phyloP scores from a whole-genome alignment of 2,329 filamentous ascomycete species.

The Alternaria alternata region DNA sequence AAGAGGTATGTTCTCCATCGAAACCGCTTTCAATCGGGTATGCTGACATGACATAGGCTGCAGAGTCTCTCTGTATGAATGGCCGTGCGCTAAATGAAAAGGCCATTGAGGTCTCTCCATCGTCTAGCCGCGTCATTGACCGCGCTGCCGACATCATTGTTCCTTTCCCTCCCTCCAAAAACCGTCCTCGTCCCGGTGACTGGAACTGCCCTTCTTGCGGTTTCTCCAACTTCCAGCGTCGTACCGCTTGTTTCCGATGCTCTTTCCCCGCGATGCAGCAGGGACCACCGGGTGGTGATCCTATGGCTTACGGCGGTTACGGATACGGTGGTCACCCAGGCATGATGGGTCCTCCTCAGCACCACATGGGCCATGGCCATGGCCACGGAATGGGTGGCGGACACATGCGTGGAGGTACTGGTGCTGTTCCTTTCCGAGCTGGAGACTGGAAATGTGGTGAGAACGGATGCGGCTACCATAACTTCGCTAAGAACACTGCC shows the following conservation, averaged over 20 bases:
- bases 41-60: constrained; percentile 68
- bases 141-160: constrained; percentile 95
- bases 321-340: constrained; percentile 68
- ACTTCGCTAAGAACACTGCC: constrained; percentile 99
- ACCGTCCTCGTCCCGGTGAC: constrained; percentile 93
- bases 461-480: constrained; percentile 97
- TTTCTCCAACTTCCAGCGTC: constrained; percentile 99
- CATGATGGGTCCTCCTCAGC: constrained; percentile 61
- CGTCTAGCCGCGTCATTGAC: constrained; percentile 94
- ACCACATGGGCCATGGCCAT: constrained; percentile 70
- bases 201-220: constrained; percentile 99
- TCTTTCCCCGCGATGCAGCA: constrained; percentile 95
- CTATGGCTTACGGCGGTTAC: constrained; percentile 66
- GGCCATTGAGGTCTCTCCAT: constrained; percentile 97
- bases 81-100: constrained; percentile 97
- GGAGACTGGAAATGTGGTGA: constrained; percentile 99
- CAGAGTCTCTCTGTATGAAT: constrained; percentile 99
- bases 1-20: constrained; percentile 74
- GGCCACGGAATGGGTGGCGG: constrained; percentile 58
- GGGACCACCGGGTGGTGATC: constrained; percentile 72
- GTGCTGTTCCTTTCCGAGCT: constrained; percentile 94
- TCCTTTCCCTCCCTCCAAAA: constrained; percentile 98
- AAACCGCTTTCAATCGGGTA: neutral
- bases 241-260: constrained; percentile 98
- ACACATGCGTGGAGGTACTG: constrained; percentile 76